Percentiles rank a stretch among this genome's conserved stretches.
phyloP scores from a whole-genome alignment of 306 rosid species.

The Dryas alaskensis region DNA sequence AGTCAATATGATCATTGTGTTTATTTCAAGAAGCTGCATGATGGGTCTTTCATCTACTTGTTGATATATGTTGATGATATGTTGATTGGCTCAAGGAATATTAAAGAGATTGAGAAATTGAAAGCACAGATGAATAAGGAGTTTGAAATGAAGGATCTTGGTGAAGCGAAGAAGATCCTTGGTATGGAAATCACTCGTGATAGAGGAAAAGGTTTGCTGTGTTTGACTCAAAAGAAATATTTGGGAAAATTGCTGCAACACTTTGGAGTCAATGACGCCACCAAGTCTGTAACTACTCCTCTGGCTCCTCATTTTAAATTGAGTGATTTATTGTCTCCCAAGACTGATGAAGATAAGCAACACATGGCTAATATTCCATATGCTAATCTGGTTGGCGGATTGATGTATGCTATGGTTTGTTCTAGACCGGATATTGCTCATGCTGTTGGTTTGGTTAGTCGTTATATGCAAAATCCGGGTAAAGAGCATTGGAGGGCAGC shows the following conservation, averaged over 20 bases:
- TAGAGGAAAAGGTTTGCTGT: background rate
- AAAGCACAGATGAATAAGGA: background rate
- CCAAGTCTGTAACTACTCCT: background rate
- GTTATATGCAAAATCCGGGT: background rate
- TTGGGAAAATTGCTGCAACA: background rate
- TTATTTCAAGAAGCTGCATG: background rate
- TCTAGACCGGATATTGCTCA: background rate
- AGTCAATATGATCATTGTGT: background rate
- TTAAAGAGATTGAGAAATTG: background rate
- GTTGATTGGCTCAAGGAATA: background rate
- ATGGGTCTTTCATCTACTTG: background rate
- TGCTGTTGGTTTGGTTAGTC: background rate
- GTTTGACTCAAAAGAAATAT: background rate
- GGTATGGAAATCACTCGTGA: background rate
- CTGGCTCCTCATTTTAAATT: background rate
- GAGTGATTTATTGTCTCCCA: background rate
- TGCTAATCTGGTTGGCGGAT: background rate
- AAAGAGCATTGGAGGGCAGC: background rate
- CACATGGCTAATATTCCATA: background rate
- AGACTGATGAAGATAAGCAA: background rate
- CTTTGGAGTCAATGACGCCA: background rate
- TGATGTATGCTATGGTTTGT: slow-evolving; percentile 11
- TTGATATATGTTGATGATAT: background rate
- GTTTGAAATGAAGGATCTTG: background rate
- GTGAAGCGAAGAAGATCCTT: background rate